A percentile compares a stretch with the other conserved stretches of the same genome.
phyloP scores from a whole-genome alignment of 495 filamentous ascomycete genomes.

The Penicillium cinerascens region DNA sequence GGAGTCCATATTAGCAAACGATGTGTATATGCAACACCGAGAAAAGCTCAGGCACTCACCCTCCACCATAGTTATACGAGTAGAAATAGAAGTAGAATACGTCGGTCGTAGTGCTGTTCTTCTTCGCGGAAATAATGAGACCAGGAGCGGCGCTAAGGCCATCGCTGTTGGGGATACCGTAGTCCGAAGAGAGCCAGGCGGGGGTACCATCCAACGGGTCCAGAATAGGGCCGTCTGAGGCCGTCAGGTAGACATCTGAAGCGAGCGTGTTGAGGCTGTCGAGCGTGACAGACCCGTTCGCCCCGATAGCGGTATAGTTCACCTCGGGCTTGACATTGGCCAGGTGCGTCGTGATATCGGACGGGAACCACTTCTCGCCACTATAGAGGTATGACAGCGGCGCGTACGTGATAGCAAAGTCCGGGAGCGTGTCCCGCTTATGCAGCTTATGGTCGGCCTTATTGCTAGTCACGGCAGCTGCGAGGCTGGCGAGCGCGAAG shows the following conservation, averaged over 20 bases:
- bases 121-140: constrained; percentile 2
- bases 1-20: neutral
- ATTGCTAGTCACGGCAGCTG: neutral
- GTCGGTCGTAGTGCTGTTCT: constrained; percentile 6
- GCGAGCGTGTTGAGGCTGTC: neutral
- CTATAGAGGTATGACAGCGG: constrained; percentile 3
- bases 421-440: neutral
- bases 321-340: constrained; percentile 4
- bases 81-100: constrained; percentile 8
- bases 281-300: constrained; percentile 4
- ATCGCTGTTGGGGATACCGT: constrained; percentile 3
- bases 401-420: constrained; percentile 3
- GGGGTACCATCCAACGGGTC: constrained; percentile 2
- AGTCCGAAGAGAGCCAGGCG: constrained; percentile 4
- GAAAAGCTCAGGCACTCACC: neutral
- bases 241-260: constrained; percentile 5
- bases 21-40: neutral
- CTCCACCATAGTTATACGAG: constrained; percentile 4
- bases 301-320: neutral
- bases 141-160: constrained; percentile 1
- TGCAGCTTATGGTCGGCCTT: neutral
- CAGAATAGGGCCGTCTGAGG: constrained; percentile 3
- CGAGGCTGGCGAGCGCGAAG: neutral
- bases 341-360: constrained; percentile 1
- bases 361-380: constrained; percentile 2